phyloP scores from a whole-genome alignment of 2,329 filamentous ascomycete genomes.

The Cladobotryum mycophilum region DNA sequence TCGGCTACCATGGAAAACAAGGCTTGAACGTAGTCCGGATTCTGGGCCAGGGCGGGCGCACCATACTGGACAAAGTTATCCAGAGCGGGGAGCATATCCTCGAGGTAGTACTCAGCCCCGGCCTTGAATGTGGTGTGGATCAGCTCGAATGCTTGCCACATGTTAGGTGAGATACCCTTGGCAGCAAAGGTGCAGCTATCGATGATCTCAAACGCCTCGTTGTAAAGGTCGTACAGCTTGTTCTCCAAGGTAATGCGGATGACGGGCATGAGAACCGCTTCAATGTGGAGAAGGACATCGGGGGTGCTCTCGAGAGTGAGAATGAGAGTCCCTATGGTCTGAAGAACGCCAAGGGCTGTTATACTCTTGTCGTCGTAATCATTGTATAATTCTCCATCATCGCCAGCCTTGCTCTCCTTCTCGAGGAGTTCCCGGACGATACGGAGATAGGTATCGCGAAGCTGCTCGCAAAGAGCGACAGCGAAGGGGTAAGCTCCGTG shows the following conservation, averaged over 20 bases:
- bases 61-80: constrained; percentile 98
- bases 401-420: constrained; percentile 70
- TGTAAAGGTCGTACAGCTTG: constrained; percentile 88
- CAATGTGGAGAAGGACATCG: constrained; percentile 88
- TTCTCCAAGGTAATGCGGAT: constrained; percentile 95
- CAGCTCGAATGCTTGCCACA: constrained; percentile 98
- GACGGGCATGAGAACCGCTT: constrained; percentile 94
- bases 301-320: constrained; percentile 95
- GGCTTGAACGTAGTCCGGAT: constrained; percentile 79
- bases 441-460: constrained; percentile 90
- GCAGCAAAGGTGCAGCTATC: constrained; percentile 98
- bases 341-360: constrained; percentile 88
- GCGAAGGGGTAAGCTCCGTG: constrained; percentile 92
- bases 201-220: constrained; percentile 98
- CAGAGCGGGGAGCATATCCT: constrained; percentile 96
- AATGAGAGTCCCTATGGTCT: constrained; percentile 96
- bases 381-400: constrained; percentile 72
- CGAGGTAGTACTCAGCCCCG: constrained; percentile 91
- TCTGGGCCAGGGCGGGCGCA: constrained; percentile 70
- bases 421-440: constrained; percentile 90
- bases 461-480: constrained; percentile 89
- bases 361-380: constrained; percentile 99
- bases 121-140: constrained; percentile 97
- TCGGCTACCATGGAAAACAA: constrained; percentile 91
- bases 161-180: constrained; percentile 88